These are phyloP conservation scores for Plantago ovata DNA, from an alignment of 257 asterid species.

Conservation along the genomic window DNA sequence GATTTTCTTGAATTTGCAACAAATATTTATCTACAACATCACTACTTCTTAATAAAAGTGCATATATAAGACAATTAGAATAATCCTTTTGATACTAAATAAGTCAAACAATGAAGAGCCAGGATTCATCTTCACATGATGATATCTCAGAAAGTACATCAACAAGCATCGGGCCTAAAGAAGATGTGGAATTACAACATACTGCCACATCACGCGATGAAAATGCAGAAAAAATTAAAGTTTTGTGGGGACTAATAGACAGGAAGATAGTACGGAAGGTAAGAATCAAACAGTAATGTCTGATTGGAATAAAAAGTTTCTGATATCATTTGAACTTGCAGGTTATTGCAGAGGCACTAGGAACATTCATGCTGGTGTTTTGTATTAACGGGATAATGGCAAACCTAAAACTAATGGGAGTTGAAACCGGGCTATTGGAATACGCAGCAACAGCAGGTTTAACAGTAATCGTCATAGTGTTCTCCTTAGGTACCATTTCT, in stretches of 20 bases:
- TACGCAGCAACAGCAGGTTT: conserved; percentile 81
- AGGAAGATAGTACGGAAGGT: conserved; percentile 39
- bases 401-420: conserved; percentile 51
- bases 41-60: conserved; percentile 2
- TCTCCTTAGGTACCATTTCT: conserved; percentile 69
- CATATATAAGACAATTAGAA: not conserved
- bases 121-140: conserved; percentile 17
- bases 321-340: conserved; percentile 24
- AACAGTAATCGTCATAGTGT: conserved; percentile 57
- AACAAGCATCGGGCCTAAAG: conserved; percentile 25
- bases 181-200: conserved; percentile 30
- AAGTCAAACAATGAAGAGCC: conserved; percentile 18
- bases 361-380: conserved; percentile 63
- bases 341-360: conserved; percentile 76
- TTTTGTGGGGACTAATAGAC: conserved; percentile 12
- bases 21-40: conserved; percentile 16
- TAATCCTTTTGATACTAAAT: not conserved
- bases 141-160: conserved; percentile 30
- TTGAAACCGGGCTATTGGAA: conserved; percentile 52
- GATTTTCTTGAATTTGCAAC: not conserved
- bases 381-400: conserved; percentile 70
- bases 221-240: conserved; percentile 1
- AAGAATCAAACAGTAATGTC: not conserved
- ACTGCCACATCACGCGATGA: conserved; percentile 7
- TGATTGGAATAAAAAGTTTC: not conserved